A percentile compares a stretch with the other conserved stretches of the same genome.
phyloP scores from a whole-genome alignment of 2,329 filamentous ascomycete species.

The Polytolypa hystricis region DNA sequence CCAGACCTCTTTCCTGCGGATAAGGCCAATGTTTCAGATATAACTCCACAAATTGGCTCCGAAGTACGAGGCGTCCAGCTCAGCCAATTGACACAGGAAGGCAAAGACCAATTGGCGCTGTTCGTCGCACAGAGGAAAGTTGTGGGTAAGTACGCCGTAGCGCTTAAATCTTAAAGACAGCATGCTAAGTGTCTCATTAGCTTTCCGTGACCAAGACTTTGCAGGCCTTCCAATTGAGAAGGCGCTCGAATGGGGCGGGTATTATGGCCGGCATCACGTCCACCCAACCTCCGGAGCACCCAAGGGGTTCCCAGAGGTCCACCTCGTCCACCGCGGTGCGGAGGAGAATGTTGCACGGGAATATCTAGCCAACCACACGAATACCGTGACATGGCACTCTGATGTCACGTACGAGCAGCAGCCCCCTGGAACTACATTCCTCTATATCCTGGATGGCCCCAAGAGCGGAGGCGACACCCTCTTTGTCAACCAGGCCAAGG shows the following conservation, averaged over 20 bases:
- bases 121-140: slow-evolving; percentile 48
- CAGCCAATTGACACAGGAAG: slow-evolving; percentile 53
- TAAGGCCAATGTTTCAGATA: slow-evolving; percentile 40
- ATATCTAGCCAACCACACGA: slow-evolving; percentile 60
- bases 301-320: slow-evolving; percentile 60
- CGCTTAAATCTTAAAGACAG: background rate
- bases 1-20: slow-evolving; percentile 51
- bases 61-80: slow-evolving; percentile 63
- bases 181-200: slow-evolving; percentile 18
- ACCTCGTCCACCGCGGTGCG: slow-evolving; percentile 65
- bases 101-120: slow-evolving; percentile 62
- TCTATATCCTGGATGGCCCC: slow-evolving; percentile 78
- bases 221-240: slow-evolving; percentile 58
- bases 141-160: slow-evolving; percentile 38
- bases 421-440: slow-evolving; percentile 79
- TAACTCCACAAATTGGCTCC: slow-evolving; percentile 64
- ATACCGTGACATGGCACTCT: slow-evolving; percentile 77
- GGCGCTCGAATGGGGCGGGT: slow-evolving; percentile 57
- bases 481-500: slow-evolving; percentile 67
- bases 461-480: slow-evolving; percentile 73
- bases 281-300: slow-evolving; percentile 70
- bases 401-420: slow-evolving; percentile 83
- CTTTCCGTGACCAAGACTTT: slow-evolving; percentile 62
- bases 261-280: slow-evolving; percentile 74
- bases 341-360: slow-evolving; percentile 49